Percentiles rank a stretch among this genome's conserved stretches.
Conservation (phyloP, 805 yeast genomes). For the Candida sakaeoensis region DNA sequence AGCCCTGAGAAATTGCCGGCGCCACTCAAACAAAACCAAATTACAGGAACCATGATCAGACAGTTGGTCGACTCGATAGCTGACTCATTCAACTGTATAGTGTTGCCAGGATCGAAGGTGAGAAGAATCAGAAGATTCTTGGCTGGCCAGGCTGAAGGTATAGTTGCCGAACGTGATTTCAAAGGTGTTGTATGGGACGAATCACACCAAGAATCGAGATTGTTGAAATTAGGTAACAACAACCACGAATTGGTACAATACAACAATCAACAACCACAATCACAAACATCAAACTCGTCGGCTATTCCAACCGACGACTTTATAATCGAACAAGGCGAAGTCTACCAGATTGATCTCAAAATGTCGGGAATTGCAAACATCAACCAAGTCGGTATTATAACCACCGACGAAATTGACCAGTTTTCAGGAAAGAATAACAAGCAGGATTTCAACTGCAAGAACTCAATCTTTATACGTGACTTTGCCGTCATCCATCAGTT, state of each 20-base stretch:
- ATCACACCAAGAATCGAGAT: slow-evolving; percentile 65
- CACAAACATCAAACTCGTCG: slow-evolving; percentile 28
- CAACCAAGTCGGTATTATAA: slow-evolving; percentile 60
- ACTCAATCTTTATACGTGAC: slow-evolving; percentile 80
- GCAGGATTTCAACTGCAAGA: slow-evolving; percentile 51
- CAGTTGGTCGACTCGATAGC: slow-evolving; percentile 82
- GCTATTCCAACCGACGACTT: slow-evolving; percentile 79
- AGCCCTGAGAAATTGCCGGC: slow-evolving; percentile 72
- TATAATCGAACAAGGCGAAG: slow-evolving; percentile 74
- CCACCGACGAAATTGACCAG: slow-evolving; percentile 63
- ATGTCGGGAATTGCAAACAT: slow-evolving; percentile 64
- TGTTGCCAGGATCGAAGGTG: slow-evolving; percentile 90
- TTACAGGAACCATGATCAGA: slow-evolving; percentile 72
- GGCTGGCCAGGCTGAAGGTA: slow-evolving; percentile 92
- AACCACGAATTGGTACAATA: slow-evolving; percentile 12
- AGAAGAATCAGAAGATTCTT: slow-evolving; percentile 89
- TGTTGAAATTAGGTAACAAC: slow-evolving; percentile 42
- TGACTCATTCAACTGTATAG: slow-evolving; percentile 72
- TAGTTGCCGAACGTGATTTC: slow-evolving; percentile 87
- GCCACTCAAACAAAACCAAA: slow-evolving; percentile 42
- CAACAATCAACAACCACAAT: slow-evolving; percentile 9
- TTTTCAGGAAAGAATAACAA: slow-evolving; percentile 60
- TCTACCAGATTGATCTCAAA: slow-evolving; percentile 76
- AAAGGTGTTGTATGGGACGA: slow-evolving; percentile 91
- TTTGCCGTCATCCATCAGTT: slow-evolving; percentile 76